Evolutionary conservation across 768 basidiomycete genomes (phyloP), one percentile per base, ranked within the genome.

Genomic region (Mrakia gelida): DNA sequence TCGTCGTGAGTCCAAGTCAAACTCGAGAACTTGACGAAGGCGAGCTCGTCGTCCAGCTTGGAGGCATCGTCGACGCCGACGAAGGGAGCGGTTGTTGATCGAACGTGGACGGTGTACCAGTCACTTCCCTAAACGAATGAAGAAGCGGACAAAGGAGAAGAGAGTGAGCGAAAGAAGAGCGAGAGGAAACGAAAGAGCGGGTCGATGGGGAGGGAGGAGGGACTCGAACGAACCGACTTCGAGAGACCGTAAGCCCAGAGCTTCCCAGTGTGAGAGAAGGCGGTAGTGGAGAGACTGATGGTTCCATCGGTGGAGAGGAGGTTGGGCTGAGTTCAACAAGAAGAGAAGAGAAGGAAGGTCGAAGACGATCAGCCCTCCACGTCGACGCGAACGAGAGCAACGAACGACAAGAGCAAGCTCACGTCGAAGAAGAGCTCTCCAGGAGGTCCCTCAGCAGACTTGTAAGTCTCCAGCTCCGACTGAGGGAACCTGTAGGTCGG

Each of bases 371-470:
- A 52, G 49, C 49, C 30, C 71, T 72, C n/a, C 28, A 72, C 41
- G 52, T 28, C 32, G 34, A 43, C 45, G 21, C 21, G 23, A 72
- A 28, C 7, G n/a, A 23, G 38, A 28, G 0, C 11, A 13, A 28
- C 32, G 5, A n/a, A 13, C 1, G 16, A 73, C 49, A 18, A 15
- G 45, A 81, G 28, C 61, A 43, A 73, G 11, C 88, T 77, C 81
- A 91, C 90, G 83, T 94, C 91, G 81, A 94, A 93, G 84, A 92
- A 94, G 5, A 93, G 86, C 82, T 93, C 92, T 41, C 89, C 89
- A 4, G 73, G 73, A 28, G 77, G 62, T 32, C 76, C 76, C 30
- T 77, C 76, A 3, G 71, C 32, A 11, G 2, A 28, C 21, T 34
- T 61, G 59, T 73, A 78, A 7, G 38, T 54, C 26, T 30, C 28